Base-by-base conservation (phyloP, 1,284 basidiomycete genomes). In the Cystobasidium sp. region DNA sequence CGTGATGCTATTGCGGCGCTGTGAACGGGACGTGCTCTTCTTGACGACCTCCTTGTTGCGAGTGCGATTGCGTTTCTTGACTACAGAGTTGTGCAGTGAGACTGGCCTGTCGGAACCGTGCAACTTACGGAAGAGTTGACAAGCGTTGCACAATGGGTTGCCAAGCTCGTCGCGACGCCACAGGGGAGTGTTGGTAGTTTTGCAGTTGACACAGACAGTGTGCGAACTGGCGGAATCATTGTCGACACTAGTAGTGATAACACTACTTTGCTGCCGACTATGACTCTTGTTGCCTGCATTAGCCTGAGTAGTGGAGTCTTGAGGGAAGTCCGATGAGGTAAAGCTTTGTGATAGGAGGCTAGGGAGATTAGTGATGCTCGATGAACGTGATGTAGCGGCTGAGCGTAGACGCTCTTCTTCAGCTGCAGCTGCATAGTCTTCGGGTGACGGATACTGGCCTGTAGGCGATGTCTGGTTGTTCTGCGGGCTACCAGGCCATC, bases 131-230 rank as follows among this genome's bases (percentile, higher is more conserved):
- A 84, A 84, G 12, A 84, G 80, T 3, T 83, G 83, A 72, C 83
- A 84, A 2, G 83, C 83, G 73, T 84, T 84, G 78, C 83, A 84
- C 6, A 84, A 77, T 10, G 83, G 83, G 53, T 81, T 79, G 1
- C 83, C 83, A 43, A 83, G 81, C 18, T 81, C 80, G 67, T 83
- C 83, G 18, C 83, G 81, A 24, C 83, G 80, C 83, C 83, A 84
- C 18, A 84, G 80, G 12, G 83, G 83, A 12, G 83, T 84, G 78
- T 82, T 68, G 18, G 81, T 81, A 10, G 82, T 82, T 62, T 80
- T 77, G 74, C 82, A 82, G 67, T 83, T 83, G 24, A 77, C 79
- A 74, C 82, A 83, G 2, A 79, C 75, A 0, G 53, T 70, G 10
- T 24, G 41, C 16, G 66, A 8, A 43, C 37, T 46, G 20, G 10